Evolutionary conservation across 306 rosid species (phyloP).

Genomic region (Styphnolobium japonicum): DNA sequence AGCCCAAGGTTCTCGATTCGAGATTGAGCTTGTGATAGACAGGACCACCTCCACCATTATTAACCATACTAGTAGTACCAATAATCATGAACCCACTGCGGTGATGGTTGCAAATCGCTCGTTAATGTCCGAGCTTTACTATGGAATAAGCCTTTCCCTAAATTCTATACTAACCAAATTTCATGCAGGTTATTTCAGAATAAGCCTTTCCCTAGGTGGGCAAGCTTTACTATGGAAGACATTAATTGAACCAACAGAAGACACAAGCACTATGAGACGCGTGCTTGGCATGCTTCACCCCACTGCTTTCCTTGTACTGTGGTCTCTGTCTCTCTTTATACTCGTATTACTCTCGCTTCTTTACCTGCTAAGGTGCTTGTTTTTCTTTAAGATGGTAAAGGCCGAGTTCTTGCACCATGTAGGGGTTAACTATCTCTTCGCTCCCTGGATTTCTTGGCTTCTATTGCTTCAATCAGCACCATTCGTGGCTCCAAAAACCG

Average conservation of each 20-base stretch:
- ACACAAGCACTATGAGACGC: conserved; percentile 3
- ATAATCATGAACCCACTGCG: neutral
- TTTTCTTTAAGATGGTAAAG: conserved; percentile 54
- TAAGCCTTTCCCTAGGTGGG: conserved; percentile 58
- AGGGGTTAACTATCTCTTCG: conserved; percentile 60
- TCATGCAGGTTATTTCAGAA: conserved; percentile 70
- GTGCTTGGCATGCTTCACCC: conserved; percentile 30
- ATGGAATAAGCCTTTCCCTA: no score
- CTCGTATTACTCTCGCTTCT: conserved; percentile 44
- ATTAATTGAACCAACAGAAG: conserved; percentile 8
- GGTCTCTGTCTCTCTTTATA: conserved; percentile 38
- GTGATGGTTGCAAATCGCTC: conserved; percentile 12
- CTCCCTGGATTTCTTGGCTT: conserved; percentile 66
- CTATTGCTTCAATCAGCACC: conserved; percentile 57
- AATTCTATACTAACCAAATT: conserved; percentile 37
- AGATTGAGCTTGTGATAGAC: conserved; percentile 38
- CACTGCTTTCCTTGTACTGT: conserved; percentile 31
- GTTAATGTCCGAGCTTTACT: no score
- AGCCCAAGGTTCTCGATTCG: neutral
- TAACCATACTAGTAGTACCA: neutral
- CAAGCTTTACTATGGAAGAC: conserved; percentile 63
- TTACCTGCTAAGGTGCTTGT: conserved; percentile 49
- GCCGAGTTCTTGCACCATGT: conserved; percentile 60
- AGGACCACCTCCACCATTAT: neutral
- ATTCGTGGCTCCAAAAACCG: conserved; percentile 9